Conservation (phyloP, 179 eudicot species). For the Monotropa hypopitys region DNA sequence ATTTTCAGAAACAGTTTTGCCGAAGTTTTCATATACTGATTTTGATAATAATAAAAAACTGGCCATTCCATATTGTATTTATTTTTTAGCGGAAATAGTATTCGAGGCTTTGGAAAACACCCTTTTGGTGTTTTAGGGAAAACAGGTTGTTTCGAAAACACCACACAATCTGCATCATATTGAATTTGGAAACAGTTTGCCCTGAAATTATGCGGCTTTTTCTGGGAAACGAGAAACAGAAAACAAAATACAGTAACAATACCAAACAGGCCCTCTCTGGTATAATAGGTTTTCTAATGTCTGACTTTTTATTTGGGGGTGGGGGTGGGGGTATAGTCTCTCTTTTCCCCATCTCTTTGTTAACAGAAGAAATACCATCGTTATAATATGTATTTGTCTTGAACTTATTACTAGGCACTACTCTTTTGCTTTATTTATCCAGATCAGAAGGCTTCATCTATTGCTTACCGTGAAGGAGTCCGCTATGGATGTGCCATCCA, state of each 20-base stretch:
- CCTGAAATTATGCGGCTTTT: not conserved
- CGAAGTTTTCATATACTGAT: not conserved
- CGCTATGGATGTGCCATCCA: constrained; percentile 98
- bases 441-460: constrained; percentile 76
- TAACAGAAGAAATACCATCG: not conserved
- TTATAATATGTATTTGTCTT: not conserved
- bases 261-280: not conserved
- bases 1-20: not conserved
- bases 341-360: not conserved
- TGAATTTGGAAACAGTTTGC: not conserved
- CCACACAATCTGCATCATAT: not conserved
- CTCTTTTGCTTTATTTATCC: constrained; percentile 10
- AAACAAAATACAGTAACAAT: not conserved
- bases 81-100: not conserved
- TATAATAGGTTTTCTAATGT: not conserved
- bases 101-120: not conserved
- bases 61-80: not conserved
- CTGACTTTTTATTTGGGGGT: not conserved
- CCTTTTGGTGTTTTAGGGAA: not conserved
- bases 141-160: not conserved
- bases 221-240: not conserved
- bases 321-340: too few species aligned
- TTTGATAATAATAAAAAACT: not conserved
- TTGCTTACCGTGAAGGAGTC: constrained; percentile 97
- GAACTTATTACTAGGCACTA: not conserved